These are phyloP conservation scores for Cadophora gregata DNA, from an alignment of 2,329 filamentous ascomycete genomes.

Conservation along the genomic window DNA sequence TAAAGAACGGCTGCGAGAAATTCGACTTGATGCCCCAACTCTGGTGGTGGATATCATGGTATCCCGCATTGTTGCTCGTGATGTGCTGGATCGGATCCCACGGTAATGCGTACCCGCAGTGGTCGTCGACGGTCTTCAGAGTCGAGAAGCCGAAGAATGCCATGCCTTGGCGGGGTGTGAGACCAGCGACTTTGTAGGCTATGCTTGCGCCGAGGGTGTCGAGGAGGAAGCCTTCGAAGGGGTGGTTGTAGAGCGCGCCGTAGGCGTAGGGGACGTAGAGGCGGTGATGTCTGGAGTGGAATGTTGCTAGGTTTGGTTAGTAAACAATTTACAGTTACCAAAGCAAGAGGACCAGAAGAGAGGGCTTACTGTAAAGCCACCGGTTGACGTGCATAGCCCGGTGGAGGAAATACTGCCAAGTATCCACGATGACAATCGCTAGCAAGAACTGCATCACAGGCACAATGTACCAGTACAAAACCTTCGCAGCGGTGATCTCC, in stretches of 20 bases:
- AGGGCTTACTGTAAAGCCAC: slow-evolving; percentile 86
- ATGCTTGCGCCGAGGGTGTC: slow-evolving; percentile 89
- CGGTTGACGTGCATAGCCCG: slow-evolving; percentile 97
- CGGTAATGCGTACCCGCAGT: slow-evolving; percentile 94
- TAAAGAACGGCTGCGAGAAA: slow-evolving; percentile 92
- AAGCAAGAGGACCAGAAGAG: too few species aligned
- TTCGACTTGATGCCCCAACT: slow-evolving; percentile 99
- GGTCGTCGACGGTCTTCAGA: slow-evolving; percentile 96
- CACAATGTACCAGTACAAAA: slow-evolving; percentile 79
- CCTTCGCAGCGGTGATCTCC: slow-evolving; percentile 77
- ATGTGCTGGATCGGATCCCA: slow-evolving; percentile 93
- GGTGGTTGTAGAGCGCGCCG: slow-evolving; percentile 96
- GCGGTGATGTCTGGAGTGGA: slow-evolving; percentile 94
- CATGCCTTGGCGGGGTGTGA: slow-evolving; percentile 88
- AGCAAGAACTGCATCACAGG: slow-evolving; percentile 78
- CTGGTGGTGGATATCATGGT: slow-evolving; percentile 98
- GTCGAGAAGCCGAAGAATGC: slow-evolving; percentile 88
- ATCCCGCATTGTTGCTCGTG: slow-evolving; percentile 93
- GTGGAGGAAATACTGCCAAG: slow-evolving; percentile 98
- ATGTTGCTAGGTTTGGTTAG: slow-evolving; percentile 64
- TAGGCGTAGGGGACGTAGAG: slow-evolving; percentile 98
- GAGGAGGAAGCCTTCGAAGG: slow-evolving; percentile 89
- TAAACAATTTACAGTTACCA: neutral
- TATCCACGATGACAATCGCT: slow-evolving; percentile 82
- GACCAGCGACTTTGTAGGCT: slow-evolving; percentile 78